phyloP scores from a whole-genome alignment of 2,329 filamentous ascomycete genomes.

The Ceratocystis huliohia region DNA sequence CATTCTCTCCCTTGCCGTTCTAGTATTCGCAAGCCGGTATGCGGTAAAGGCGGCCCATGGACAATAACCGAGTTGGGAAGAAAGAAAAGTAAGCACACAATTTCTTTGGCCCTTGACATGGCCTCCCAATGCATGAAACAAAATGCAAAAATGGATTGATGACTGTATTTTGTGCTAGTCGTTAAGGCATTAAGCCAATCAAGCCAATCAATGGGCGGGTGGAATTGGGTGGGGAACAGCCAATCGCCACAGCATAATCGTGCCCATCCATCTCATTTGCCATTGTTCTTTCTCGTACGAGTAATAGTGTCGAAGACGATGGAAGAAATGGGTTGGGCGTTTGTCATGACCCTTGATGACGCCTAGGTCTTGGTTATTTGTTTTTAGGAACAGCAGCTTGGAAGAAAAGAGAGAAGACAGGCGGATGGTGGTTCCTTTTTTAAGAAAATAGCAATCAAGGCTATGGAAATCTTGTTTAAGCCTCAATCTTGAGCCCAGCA shows the following conservation, averaged over 20 bases:
- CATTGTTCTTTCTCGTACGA: conserved; percentile 1
- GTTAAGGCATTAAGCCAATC: neutral
- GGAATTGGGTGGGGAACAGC: neutral
- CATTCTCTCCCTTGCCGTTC: neutral
- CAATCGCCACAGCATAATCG: neutral
- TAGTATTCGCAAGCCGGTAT: neutral
- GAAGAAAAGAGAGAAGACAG: too few relatives aligned
- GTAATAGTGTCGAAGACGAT: conserved; percentile 6
- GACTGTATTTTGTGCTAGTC: neutral
- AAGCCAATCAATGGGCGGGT: neutral
- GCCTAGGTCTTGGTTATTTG: too few relatives aligned
- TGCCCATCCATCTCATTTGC: neutral
- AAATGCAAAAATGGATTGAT: neutral
- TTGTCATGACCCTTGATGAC: neutral
- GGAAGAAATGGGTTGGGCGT: neutral
- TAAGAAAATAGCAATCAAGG: neutral
- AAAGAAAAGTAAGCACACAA: too few relatives aligned
- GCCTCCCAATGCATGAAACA: neutral
- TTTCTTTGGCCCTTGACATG: neutral
- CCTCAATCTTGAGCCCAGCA: neutral
- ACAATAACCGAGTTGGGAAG: too few relatives aligned
- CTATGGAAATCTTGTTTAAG: neutral
- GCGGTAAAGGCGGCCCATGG: neutral
- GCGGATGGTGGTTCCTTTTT: too few relatives aligned
- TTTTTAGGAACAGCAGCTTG: too few relatives aligned